These are phyloP conservation scores for Colletotrichum gloeosporioides DNA, from an alignment of 2,329 filamentous ascomycete genomes.

Conservation along the genomic window DNA sequence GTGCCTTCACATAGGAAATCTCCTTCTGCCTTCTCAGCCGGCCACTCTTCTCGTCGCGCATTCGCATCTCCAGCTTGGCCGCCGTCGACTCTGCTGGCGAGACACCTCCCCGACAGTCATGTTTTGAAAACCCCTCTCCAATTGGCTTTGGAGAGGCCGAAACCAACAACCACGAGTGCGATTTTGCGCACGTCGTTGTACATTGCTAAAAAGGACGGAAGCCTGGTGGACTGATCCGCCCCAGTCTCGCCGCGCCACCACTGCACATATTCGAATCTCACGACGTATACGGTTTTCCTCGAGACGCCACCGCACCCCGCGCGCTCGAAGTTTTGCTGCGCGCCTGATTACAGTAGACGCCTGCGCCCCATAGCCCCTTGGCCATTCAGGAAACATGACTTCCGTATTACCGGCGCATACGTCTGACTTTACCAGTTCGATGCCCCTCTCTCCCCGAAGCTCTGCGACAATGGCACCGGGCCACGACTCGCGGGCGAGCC, in stretches of 20 bases:
- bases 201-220: background rate
- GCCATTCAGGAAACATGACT: constrained; percentile 38
- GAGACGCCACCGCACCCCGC: background rate
- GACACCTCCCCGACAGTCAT: constrained; percentile 29
- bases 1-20: background rate
- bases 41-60: background rate
- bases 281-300: background rate
- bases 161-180: constrained; percentile 2
- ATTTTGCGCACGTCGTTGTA: constrained; percentile 1
- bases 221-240: background rate
- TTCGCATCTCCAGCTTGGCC: constrained; percentile 11
- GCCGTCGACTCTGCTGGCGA: constrained; percentile 12
- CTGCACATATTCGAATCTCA: background rate
- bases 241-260: background rate
- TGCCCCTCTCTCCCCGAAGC: constrained; percentile 43
- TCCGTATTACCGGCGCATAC: constrained; percentile 44
- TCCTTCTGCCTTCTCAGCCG: constrained; percentile 3
- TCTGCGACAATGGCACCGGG: constrained; percentile 46
- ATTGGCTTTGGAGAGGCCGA: constrained; percentile 35
- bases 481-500: constrained; percentile 42
- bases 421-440: constrained; percentile 41
- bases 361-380: background rate
- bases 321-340: constrained; percentile 3
- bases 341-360: constrained; percentile 4
- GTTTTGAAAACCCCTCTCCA: constrained; percentile 33